phyloP scores from a whole-genome alignment of 345 rosid genomes.

The Pugionium dolabratum region DNA sequence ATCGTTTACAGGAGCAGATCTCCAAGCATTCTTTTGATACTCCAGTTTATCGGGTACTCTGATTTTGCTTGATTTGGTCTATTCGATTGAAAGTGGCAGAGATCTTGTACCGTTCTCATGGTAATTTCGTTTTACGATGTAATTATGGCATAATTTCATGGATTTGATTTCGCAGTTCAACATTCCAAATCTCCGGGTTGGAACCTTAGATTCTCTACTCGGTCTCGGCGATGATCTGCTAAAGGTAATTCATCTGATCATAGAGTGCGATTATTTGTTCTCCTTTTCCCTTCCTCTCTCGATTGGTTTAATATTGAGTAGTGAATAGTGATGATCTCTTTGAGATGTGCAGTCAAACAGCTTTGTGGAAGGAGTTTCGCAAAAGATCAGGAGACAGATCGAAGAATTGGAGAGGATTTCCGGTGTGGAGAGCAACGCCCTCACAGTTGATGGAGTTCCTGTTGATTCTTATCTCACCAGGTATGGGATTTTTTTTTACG shows the following conservation, averaged over 20 bases:
- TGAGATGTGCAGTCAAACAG: slow-evolving; percentile 68
- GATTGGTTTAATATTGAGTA: slow-evolving; percentile 10
- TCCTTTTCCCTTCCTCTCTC: background rate
- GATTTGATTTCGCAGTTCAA: slow-evolving; percentile 59
- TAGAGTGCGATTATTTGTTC: background rate
- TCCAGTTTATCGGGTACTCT: slow-evolving; percentile 82
- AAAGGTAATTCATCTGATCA: slow-evolving; percentile 52
- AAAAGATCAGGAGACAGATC: slow-evolving; percentile 95
- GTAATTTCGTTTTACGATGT: background rate
- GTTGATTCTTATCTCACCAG: slow-evolving; percentile 97
- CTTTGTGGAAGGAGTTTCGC: slow-evolving; percentile 89
- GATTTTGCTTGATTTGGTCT: slow-evolving; percentile 19
- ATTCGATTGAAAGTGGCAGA: background rate
- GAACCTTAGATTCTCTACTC: slow-evolving; percentile 95
- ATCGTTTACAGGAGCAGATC: slow-evolving; percentile 80
- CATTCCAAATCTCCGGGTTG: slow-evolving; percentile 95
- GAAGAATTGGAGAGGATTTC: slow-evolving; percentile 93
- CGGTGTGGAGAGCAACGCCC: slow-evolving; percentile 74
- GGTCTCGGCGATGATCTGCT: slow-evolving; percentile 92
- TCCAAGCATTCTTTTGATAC: slow-evolving; percentile 95
- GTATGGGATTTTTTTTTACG: slow-evolving; percentile 37
- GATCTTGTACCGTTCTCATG: slow-evolving; percentile 14
- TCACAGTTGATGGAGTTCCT: slow-evolving; percentile 92
- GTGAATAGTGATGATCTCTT: slow-evolving; percentile 23
- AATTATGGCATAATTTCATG: background rate